Conservation (phyloP, 2,329 filamentous ascomycete species). For the Colletotrichum sansevieriae region DNA sequence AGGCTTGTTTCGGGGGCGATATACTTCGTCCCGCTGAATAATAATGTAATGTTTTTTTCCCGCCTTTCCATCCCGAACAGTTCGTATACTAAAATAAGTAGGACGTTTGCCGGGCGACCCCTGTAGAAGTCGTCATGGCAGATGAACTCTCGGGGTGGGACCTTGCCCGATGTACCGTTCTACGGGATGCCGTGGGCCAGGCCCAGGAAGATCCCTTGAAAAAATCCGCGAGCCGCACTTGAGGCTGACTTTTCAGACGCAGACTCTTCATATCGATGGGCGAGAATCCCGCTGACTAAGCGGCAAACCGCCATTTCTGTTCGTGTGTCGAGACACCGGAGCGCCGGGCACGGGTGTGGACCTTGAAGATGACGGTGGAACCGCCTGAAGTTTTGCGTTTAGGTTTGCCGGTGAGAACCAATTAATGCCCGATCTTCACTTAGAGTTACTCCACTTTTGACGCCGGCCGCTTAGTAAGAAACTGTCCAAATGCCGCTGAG, state of each 20-base stretch:
- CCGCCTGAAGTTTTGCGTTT: conserved; percentile 16
- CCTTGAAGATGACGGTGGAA: conserved; percentile 10
- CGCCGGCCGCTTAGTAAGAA: neutral
- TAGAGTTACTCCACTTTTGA: neutral
- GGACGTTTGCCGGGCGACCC: neutral
- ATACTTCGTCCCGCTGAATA: conserved; percentile 20
- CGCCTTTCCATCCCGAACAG: neutral
- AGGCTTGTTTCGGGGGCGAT: neutral
- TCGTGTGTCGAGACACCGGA: neutral
- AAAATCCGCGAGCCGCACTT: conserved; percentile 17
- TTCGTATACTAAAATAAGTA: neutral
- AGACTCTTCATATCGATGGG: neutral
- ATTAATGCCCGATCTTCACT: neutral
- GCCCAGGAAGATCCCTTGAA: conserved; percentile 10
- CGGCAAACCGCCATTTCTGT: neutral
- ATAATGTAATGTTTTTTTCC: conserved; percentile 5
- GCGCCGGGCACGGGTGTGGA: conserved; percentile 11
- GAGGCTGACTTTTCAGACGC: neutral
- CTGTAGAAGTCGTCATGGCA: conserved; percentile 10
- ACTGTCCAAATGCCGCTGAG: neutral
- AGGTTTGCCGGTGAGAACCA: conserved; percentile 6
- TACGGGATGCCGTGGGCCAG: conserved; percentile 18
- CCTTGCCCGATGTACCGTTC: conserved; percentile 26
- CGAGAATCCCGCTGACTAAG: conserved; percentile 19
- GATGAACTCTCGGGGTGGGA: conserved; percentile 13